Conservation (phyloP, 768 basidiomycete species). For the Chalciporus chontae region DNA sequence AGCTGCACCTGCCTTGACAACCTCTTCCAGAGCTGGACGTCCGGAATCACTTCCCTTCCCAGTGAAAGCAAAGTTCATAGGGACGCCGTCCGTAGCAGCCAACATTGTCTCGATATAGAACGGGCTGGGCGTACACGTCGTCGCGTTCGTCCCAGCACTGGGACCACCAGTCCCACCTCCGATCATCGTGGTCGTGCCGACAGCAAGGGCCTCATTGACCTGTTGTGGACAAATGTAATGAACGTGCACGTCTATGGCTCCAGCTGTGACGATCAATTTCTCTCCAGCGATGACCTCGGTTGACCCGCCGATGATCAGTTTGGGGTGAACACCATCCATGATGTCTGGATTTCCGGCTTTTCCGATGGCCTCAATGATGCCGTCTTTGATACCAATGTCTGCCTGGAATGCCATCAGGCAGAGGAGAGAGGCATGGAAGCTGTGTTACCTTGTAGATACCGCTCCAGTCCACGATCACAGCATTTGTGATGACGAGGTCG, state of each 20-base stretch:
- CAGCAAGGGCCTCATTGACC: conserved; percentile 78
- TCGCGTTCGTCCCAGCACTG: conserved; percentile 83
- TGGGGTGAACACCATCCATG: conserved; percentile 73
- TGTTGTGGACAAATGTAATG: conserved; percentile 97
- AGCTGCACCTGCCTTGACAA: conserved; percentile 77
- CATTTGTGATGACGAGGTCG: conserved; percentile 94
- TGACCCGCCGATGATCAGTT: conserved; percentile 80
- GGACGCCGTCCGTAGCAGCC: conserved; percentile 81
- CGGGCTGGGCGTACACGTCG: conserved; percentile 85
- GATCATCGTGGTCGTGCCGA: conserved; percentile 89
- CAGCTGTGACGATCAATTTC: conserved; percentile 90
- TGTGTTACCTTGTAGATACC: conserved; percentile 84
- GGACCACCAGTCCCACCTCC: conserved; percentile 98
- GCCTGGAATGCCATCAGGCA: conserved; percentile 49
- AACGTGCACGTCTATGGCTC: conserved; percentile 87
- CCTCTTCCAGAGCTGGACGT: conserved; percentile 66
- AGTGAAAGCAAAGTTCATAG: conserved; percentile 93
- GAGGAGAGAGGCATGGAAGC: background rate
- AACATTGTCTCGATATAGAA: conserved; percentile 93
- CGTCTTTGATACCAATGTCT: conserved; percentile 88
- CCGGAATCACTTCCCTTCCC: conserved; percentile 96
- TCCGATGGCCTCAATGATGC: conserved; percentile 83
- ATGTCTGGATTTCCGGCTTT: conserved; percentile 96
- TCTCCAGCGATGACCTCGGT: conserved; percentile 98
- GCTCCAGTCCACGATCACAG: conserved; percentile 89